These are phyloP conservation scores for Phytophthora idaei DNA, from an alignment of 352 stramenopile genomes.

Conservation along the genomic window DNA sequence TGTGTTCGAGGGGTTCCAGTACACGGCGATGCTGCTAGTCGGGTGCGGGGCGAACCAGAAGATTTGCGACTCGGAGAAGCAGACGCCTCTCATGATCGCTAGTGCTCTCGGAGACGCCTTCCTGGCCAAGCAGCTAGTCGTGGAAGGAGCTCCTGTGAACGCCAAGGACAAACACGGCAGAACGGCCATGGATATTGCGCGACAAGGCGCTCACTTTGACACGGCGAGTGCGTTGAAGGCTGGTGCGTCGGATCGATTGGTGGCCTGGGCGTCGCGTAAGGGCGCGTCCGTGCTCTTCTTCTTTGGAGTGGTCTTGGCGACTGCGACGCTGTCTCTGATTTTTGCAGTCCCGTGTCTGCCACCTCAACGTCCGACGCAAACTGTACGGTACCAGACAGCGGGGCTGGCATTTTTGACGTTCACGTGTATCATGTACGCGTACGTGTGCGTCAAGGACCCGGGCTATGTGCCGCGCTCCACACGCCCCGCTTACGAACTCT, in stretches of 20 bases:
- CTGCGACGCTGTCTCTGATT: conserved; percentile 54
- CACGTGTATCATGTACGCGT: conserved; percentile 72
- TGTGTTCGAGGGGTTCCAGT: conserved; percentile 87
- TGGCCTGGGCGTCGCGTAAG: conserved; percentile 65
- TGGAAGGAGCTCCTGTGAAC: conserved; percentile 74
- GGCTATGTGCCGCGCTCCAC: conserved; percentile 70
- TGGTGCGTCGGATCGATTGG: conserved; percentile 67
- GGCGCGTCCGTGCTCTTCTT: conserved; percentile 78
- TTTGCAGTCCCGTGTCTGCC: conserved; percentile 62
- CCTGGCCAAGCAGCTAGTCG: conserved; percentile 81
- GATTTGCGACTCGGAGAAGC: conserved; percentile 77
- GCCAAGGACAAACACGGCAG: conserved; percentile 73
- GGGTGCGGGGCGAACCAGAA: conserved; percentile 84
- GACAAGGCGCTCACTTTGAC: conserved; percentile 70
- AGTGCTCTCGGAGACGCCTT: conserved; percentile 80
- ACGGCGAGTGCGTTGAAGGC: conserved; percentile 69
- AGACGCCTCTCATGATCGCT: conserved; percentile 86
- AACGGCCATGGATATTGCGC: conserved; percentile 77
- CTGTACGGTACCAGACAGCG: conserved; percentile 28
- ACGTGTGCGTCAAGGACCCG: conserved; percentile 81
- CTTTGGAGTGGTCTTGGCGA: conserved; percentile 59
- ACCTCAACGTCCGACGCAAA: conserved; percentile 14
- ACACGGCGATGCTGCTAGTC: conserved; percentile 81
- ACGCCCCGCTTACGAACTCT: conserved; percentile 75
- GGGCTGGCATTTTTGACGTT: conserved; percentile 45